Percentiles rank a stretch among this genome's conserved stretches.
Conservation (phyloP, 169 alveolate genomes). For the Eimeria necatrix region DNA sequence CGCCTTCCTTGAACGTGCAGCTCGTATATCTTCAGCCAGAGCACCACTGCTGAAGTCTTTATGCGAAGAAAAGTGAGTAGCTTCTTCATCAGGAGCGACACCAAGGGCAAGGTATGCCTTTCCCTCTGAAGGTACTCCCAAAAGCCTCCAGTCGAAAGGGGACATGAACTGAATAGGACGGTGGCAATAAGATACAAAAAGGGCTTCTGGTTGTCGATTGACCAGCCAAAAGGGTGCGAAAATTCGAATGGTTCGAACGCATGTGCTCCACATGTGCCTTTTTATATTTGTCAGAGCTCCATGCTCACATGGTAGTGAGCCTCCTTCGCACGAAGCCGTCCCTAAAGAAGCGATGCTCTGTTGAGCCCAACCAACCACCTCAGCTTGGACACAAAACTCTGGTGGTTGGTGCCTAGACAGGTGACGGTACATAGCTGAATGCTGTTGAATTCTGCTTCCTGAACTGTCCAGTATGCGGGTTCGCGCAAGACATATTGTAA, state of each 20-base stretch:
- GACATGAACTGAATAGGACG: constrained; percentile 57
- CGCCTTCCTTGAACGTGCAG: constrained; percentile 27
- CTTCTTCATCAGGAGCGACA: constrained; percentile 52
- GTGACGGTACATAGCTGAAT: constrained; percentile 55
- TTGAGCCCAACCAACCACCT: constrained; percentile 60
- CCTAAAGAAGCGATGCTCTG: neutral
- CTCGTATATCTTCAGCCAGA: constrained; percentile 22
- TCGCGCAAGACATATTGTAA: constrained; percentile 31
- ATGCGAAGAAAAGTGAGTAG: constrained; percentile 1
- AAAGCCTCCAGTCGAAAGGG: constrained; percentile 68
- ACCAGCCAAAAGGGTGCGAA: constrained; percentile 78
- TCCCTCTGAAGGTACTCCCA: constrained; percentile 68
- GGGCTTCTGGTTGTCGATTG: constrained; percentile 77
- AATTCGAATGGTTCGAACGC: constrained; percentile 65
- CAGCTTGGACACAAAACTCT: constrained; percentile 66
- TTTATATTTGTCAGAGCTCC: constrained; percentile 36
- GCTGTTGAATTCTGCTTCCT: constrained; percentile 61
- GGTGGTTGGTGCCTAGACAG: constrained; percentile 50
- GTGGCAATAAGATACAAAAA: constrained; percentile 63
- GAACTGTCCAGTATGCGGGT: constrained; percentile 41
- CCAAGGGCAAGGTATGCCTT: constrained; percentile 66
- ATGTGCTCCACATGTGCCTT: constrained; percentile 78
- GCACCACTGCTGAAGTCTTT: neutral
- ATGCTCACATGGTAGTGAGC: neutral
- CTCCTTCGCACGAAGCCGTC: neutral